Conservation (phyloP, 192 early-diverging fungal species). For the Coemansia sp. region DNA sequence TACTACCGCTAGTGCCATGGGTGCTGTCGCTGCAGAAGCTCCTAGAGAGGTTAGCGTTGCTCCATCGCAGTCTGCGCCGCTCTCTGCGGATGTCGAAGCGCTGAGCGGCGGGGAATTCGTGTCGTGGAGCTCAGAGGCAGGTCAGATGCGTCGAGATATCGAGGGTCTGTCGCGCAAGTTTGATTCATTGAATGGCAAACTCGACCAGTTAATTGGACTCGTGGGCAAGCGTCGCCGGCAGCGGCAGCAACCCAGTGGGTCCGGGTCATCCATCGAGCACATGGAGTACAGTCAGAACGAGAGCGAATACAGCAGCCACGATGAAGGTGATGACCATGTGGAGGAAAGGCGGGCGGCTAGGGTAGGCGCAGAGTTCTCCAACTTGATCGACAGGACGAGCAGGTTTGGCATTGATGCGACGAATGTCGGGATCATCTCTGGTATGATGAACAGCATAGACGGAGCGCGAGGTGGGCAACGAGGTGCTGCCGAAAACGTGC, state of each 20-base stretch:
- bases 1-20: neutral
- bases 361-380: slow-evolving; percentile 15
- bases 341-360: neutral
- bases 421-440: slow-evolving; percentile 32
- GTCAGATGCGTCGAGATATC: slow-evolving; percentile 28
- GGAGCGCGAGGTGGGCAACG: slow-evolving; percentile 1
- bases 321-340: neutral
- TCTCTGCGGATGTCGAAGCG: neutral
- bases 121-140: slow-evolving; percentile 25
- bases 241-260: neutral
- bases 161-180: slow-evolving; percentile 32
- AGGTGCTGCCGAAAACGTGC: slow-evolving; percentile 11
- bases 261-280: slow-evolving; percentile 8
- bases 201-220: slow-evolving; percentile 27
- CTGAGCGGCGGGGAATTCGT: neutral
- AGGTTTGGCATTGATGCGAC: slow-evolving; percentile 36
- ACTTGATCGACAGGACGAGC: slow-evolving; percentile 32
- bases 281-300: slow-evolving; percentile 13
- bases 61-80: neutral
- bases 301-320: neutral
- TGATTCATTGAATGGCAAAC: slow-evolving; percentile 33
- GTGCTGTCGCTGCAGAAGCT: neutral
- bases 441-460: slow-evolving; percentile 30
- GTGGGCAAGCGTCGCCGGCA: slow-evolving; percentile 15
- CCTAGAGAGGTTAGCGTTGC: slow-evolving; percentile 1